phyloP scores from a whole-genome alignment of 148 eudicot species.

The Amaranthus hypochondriacus region DNA sequence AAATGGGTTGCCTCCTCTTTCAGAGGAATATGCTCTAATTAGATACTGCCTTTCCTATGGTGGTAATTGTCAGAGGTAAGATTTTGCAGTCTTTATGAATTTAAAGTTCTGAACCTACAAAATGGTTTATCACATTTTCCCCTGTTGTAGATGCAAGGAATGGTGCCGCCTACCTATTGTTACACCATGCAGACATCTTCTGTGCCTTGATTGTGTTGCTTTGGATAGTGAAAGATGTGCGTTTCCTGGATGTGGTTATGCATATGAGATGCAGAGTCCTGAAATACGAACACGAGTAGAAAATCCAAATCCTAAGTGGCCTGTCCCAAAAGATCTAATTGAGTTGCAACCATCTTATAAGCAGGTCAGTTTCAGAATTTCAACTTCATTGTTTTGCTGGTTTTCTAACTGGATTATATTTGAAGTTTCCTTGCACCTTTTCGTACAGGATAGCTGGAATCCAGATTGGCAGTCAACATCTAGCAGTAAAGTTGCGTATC shows the following conservation, averaged over 20 bases:
- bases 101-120: neutral
- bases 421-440: neutral
- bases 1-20: conserved; percentile 61
- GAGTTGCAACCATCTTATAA: conserved; percentile 97
- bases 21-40: conserved; percentile 65
- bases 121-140: conserved; percentile 18
- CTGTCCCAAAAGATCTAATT: conserved; percentile 98
- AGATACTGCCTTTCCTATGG: conserved; percentile 61
- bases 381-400: neutral
- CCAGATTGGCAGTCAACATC: conserved; percentile 99
- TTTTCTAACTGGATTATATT: neutral
- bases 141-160: conserved; percentile 59
- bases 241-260: conserved; percentile 66
- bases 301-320: conserved; percentile 96
- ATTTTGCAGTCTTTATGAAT: neutral
- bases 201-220: conserved; percentile 90
- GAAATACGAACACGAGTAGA: conserved; percentile 78
- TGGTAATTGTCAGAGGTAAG: conserved; percentile 80
- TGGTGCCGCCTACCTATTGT: conserved; percentile 97
- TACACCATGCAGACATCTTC: conserved; percentile 89
- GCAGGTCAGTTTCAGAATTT: conserved; percentile 47
- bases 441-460: conserved; percentile 85
- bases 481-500: conserved; percentile 91
- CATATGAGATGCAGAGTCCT: conserved; percentile 96
- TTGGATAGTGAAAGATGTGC: conserved; percentile 74